Base-by-base conservation (phyloP, 2,329 filamentous ascomycete genomes). In the Aureobasidium sp. region DNA sequence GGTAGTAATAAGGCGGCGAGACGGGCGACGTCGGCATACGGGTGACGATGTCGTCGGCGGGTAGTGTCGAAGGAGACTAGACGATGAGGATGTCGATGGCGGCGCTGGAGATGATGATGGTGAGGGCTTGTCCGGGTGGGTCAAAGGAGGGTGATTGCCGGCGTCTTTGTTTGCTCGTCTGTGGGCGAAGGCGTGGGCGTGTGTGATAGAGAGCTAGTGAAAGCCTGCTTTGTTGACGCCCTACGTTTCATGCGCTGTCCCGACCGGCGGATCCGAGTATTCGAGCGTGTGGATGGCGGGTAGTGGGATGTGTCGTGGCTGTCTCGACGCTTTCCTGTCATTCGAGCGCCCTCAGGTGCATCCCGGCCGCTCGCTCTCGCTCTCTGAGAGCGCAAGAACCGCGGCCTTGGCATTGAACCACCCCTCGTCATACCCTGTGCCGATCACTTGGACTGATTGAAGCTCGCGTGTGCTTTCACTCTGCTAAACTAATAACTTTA, bases 1-100 rank as follows among this genome's bases (percentile, higher is more conserved):
- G 74, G 66, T 75, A 68, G 71, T 74, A 71, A 70, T 74, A 74
- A 57, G 75, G 71, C 62, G 77, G 76, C 61, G 74, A 76, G 59
- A 75, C 75, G 62, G 78, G 77, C 53, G 76, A 78, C 57, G 57
- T 51, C 57, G 57, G 57, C 57, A 60, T 60, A 42, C 46, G 57
- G n/a, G 57, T 36, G 44, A 60, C 39, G 26, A 13, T 37, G 23
- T 27, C 50, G 46, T 44, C 42, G 56, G 15, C 32, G 13, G 41
- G 9, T 9, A 20, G 23, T 41, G 17, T 17, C 34, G 46, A 32
- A 29, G 32, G 10, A 15, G 32, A 13, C n/a, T 1, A 26, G 56
- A 29, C 13, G 56, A 42, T 48, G 29, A n/a, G 20, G 26, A 27
- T 37, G 53, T n/a, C 27, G 32, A 39, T 57, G 41, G 32, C 32